phyloP scores from a whole-genome alignment of 305 asterid genomes.

The Fraxinus nigra region DNA sequence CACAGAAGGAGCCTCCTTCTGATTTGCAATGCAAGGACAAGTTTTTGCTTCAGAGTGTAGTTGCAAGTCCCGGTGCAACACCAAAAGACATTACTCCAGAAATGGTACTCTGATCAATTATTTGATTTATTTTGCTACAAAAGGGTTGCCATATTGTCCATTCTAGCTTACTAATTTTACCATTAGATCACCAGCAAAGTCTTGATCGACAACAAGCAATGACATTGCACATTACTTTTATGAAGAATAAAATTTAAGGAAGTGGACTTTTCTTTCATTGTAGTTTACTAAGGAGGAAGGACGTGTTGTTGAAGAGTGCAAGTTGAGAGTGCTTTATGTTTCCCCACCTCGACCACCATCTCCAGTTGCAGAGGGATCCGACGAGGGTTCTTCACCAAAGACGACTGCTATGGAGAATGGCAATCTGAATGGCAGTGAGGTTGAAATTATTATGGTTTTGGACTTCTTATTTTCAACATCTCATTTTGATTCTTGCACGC shows the following conservation, averaged over 20 bases:
- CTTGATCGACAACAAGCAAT: not conserved
- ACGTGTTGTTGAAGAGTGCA: constrained; percentile 65
- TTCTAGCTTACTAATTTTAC: not conserved
- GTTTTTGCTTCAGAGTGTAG: constrained; percentile 57
- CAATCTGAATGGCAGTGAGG: constrained; percentile 31
- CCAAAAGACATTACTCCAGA: constrained; percentile 53
- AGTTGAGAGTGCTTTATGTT: constrained; percentile 66
- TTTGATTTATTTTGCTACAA: not conserved
- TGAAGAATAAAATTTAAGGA: not conserved
- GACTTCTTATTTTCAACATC: not conserved
- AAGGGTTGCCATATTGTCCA: not conserved
- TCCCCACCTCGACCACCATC: constrained; percentile 81
- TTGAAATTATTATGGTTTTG: constrained; percentile 11
- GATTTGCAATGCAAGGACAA: constrained; percentile 63
- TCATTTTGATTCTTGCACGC: not conserved
- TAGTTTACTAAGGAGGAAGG: constrained; percentile 75
- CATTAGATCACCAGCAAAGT: not conserved
- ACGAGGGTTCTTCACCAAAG: constrained; percentile 69
- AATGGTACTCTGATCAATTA: constrained; percentile 37
- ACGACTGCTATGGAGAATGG: constrained; percentile 34
- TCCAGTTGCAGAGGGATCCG: constrained; percentile 78
- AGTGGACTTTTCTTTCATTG: constrained; percentile 12
- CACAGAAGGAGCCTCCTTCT: constrained; percentile 57
- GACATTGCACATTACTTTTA: not conserved
- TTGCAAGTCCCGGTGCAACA: constrained; percentile 32